These are phyloP conservation scores for Fusarium sp. DNA, from an alignment of 2,329 filamentous ascomycete genomes.

Conservation along the genomic window DNA sequence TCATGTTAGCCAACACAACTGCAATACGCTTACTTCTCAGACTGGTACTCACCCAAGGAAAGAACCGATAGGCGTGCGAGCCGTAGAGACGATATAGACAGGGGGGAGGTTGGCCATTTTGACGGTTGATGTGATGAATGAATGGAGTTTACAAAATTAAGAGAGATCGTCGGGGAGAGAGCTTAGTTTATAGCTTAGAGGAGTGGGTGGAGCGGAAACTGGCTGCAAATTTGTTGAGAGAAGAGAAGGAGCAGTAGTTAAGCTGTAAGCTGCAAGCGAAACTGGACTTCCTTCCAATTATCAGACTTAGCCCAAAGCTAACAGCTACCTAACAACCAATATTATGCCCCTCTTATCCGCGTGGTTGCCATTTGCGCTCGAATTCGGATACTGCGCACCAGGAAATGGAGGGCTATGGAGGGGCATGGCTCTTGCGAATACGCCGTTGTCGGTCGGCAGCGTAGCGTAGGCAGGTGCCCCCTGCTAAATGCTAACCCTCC, in stretches of 20 bases:
- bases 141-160: conserved; percentile 23
- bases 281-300: conserved; percentile 16
- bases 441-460: conserved; percentile 49
- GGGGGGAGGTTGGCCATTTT: conserved; percentile 84
- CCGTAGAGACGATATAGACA: conserved; percentile 95
- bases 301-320: conserved; percentile 22
- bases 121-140: conserved; percentile 37
- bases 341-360: conserved; percentile 27
- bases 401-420: conserved; percentile 39
- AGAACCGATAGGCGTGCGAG: conserved; percentile 90
- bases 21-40: neutral
- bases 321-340: conserved; percentile 8
- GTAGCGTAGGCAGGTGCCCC: conserved; percentile 8
- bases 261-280: conserved; percentile 25
- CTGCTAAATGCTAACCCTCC: conserved; percentile 13
- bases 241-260: conserved; percentile 6
- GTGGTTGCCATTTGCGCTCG: conserved; percentile 21
- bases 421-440: conserved; percentile 46
- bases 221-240: conserved; percentile 45
- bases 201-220: conserved; percentile 31
- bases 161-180: conserved; percentile 25
- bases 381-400: conserved; percentile 34
- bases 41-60: conserved; percentile 81
- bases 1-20: conserved; percentile 38
- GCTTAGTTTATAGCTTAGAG: conserved; percentile 20